phyloP scores from a whole-genome alignment of 768 basidiomycete genomes.

The Trametes maxima region DNA sequence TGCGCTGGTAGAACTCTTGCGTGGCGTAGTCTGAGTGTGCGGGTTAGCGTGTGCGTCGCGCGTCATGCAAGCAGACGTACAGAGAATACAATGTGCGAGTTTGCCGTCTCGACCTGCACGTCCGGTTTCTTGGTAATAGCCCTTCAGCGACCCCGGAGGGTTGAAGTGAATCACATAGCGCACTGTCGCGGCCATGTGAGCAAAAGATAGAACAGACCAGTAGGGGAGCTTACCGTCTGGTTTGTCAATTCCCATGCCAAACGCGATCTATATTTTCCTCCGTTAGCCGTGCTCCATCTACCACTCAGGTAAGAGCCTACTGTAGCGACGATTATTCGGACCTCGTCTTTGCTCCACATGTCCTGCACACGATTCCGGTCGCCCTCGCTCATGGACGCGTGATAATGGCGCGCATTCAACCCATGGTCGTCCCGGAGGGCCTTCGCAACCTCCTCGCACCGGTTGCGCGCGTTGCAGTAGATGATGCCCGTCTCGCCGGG shows the following conservation, averaged over 20 bases:
- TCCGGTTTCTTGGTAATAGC: constrained; percentile 96
- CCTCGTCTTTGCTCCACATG: constrained; percentile 73
- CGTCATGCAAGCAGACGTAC: constrained; percentile 46
- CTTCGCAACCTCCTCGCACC: constrained; percentile 81
- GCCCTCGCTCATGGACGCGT: constrained; percentile 69
- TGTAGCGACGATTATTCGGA: constrained; percentile 90
- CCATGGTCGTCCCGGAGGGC: constrained; percentile 59
- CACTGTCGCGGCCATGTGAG: constrained; percentile 47
- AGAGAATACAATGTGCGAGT: constrained; percentile 83
- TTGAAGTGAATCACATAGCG: constrained; percentile 91
- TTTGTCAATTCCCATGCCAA: constrained; percentile 98
- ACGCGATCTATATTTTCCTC: constrained; percentile 65
- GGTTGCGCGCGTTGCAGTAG: constrained; percentile 72
- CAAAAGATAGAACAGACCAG: neutral
- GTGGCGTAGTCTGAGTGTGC: constrained; percentile 62
- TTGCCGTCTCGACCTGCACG: constrained; percentile 91
- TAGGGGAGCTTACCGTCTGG: constrained; percentile 54
- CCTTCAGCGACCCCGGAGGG: constrained; percentile 82
- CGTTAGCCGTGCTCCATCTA: neutral
- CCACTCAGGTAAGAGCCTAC: constrained; percentile 40
- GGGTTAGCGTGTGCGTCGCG: neutral
- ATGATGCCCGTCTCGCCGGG: constrained; percentile 74
- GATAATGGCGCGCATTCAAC: constrained; percentile 77
- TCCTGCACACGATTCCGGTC: constrained; percentile 66
- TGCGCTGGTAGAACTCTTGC: constrained; percentile 55